These are phyloP conservation scores for Trematosphaeria pertusa DNA, from an alignment of 2,329 filamentous ascomycete species.

Conservation along the genomic window DNA sequence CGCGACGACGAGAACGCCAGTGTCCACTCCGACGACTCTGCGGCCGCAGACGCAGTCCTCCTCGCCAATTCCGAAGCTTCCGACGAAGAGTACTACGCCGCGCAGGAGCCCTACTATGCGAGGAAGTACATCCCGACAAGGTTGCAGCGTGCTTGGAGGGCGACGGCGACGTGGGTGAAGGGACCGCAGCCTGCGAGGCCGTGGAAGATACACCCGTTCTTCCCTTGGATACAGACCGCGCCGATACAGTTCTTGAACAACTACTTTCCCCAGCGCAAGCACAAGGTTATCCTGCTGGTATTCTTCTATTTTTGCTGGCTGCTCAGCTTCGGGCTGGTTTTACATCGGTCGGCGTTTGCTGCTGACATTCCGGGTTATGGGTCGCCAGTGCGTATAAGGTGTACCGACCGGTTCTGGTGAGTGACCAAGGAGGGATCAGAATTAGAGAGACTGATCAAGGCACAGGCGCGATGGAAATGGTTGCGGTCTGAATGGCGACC, in stretches of 20 bases:
- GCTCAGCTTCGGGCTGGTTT: constrained; percentile 71
- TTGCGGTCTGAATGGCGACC: constrained; percentile 76
- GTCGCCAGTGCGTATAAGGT: constrained; percentile 69
- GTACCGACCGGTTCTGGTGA: constrained; percentile 73
- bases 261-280: constrained; percentile 65
- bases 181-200: constrained; percentile 57
- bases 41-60: constrained; percentile 24
- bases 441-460: too few relatives aligned
- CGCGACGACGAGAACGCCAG: constrained; percentile 39
- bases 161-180: constrained; percentile 54
- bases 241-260: constrained; percentile 70
- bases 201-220: constrained; percentile 60
- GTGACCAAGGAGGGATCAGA: not conserved
- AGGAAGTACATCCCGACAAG: constrained; percentile 57
- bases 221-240: constrained; percentile 71
- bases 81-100: constrained; percentile 31
- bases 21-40: constrained; percentile 33
- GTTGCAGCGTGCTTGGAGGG: constrained; percentile 55
- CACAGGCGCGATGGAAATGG: constrained; percentile 66
- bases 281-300: constrained; percentile 66
- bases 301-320: constrained; percentile 72
- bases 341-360: constrained; percentile 66
- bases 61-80: constrained; percentile 42
- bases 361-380: constrained; percentile 73
- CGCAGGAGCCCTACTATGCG: constrained; percentile 29